phyloP scores from a whole-genome alignment of 1,139 yeast genomes.

The Lodderomyces pseudojiufengensis region DNA sequence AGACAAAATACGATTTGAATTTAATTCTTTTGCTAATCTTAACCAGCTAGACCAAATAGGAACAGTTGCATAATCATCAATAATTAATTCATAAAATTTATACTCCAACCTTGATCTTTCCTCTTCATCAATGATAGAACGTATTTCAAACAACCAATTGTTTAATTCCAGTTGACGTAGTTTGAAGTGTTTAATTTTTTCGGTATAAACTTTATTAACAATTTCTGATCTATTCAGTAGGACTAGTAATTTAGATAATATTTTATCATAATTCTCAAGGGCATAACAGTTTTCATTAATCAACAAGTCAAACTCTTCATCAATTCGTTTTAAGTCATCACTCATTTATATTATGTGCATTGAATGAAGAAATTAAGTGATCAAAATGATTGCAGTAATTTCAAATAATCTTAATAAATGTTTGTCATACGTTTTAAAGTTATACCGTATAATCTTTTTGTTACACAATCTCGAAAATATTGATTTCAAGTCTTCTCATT shows the following conservation, averaged over 20 bases:
- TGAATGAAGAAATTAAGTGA: no score
- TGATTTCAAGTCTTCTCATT: conserved; percentile 1
- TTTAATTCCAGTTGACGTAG: conserved; percentile 21
- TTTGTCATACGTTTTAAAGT: not conserved
- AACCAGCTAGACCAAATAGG: conserved; percentile 21
- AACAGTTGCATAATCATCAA: conserved; percentile 19
- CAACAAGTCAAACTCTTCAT: conserved; percentile 3
- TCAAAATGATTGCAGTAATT: no score
- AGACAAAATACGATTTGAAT: conserved; percentile 6
- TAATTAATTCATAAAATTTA: conserved; percentile 18
- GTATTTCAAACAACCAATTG: conserved; percentile 26
- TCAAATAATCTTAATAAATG: no score
- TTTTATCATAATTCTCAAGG: conserved; percentile 17
- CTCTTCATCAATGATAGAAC: conserved; percentile 14
- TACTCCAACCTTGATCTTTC: conserved; percentile 12
- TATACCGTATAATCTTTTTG: no score
- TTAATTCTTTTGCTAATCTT: conserved; percentile 6
- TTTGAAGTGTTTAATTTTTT: conserved; percentile 21
- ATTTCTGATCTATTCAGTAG: conserved; percentile 6
- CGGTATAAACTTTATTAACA: conserved; percentile 17
- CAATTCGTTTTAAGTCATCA: not conserved
- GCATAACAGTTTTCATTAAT: conserved; percentile 8
- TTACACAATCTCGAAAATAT: not conserved
- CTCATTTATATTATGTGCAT: no score
- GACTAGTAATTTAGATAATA: conserved; percentile 16